phyloP scores from a whole-genome alignment of 2,329 filamentous ascomycete genomes.

The Nigrospora oryzae region DNA sequence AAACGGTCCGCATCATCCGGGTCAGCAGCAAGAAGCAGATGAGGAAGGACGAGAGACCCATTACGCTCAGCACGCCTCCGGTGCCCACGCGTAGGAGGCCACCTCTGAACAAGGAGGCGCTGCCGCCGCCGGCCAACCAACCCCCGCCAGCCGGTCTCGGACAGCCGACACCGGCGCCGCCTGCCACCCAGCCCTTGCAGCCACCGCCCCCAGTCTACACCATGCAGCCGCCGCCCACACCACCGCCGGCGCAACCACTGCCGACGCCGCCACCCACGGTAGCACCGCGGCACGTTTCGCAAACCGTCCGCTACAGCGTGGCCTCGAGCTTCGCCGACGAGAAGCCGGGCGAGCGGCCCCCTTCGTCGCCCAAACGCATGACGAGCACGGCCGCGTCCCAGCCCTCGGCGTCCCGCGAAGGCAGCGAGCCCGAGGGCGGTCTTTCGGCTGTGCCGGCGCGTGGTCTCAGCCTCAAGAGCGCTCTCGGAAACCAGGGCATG shows the following conservation, averaged over 20 bases:
- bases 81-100: background rate
- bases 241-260: background rate
- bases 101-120: background rate
- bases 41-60: background rate
- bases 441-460: slow-evolving; percentile 3
- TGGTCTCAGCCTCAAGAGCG: slow-evolving; percentile 4
- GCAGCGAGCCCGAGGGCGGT: no score
- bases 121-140: slow-evolving; percentile 1
- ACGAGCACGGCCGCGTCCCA: no score
- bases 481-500: slow-evolving; percentile 1
- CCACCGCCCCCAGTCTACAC: background rate
- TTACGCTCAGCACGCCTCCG: background rate
- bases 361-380: no score
- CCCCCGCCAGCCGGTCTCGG: background rate
- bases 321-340: no score
- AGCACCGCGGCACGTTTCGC: no score
- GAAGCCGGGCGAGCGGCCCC: no score
- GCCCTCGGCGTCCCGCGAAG: no score
- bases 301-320: no score
- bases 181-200: background rate
- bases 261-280: background rate
- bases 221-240: background rate
- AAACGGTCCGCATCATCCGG: slow-evolving; percentile 18
- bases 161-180: slow-evolving; percentile 1
- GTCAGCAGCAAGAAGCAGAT: slow-evolving; percentile 14